phyloP scores from a whole-genome alignment of 2,329 filamentous ascomycete species.

The Neodidymelliopsis sp. region DNA sequence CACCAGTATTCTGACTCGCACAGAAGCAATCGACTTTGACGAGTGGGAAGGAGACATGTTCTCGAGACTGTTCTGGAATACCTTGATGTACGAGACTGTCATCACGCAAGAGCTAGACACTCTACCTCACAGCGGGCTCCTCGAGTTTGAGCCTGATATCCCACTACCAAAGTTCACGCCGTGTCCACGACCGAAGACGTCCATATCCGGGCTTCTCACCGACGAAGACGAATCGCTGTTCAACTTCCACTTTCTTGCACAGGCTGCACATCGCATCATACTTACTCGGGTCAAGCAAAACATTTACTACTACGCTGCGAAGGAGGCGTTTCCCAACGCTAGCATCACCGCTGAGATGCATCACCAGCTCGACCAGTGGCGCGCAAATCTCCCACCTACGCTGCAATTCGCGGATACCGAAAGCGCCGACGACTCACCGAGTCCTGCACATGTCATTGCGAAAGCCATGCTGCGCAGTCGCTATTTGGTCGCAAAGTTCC shows the following conservation, averaged over 20 bases:
- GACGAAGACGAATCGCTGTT: conserved; percentile 62
- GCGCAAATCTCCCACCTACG: conserved; percentile 57
- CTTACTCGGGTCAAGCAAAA: conserved; percentile 62
- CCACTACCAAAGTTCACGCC: conserved; percentile 62
- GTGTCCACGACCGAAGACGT: conserved; percentile 50
- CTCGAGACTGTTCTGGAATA: conserved; percentile 63
- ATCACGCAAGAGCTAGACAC: conserved; percentile 61
- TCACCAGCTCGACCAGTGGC: conserved; percentile 65
- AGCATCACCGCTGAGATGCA: conserved; percentile 60
- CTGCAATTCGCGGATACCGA: conserved; percentile 56
- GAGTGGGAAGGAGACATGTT: conserved; percentile 65
- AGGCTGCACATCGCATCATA: conserved; percentile 64
- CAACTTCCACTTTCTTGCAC: conserved; percentile 65
- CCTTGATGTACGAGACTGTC: conserved; percentile 64
- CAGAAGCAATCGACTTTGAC: conserved; percentile 53
- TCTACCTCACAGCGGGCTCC: conserved; percentile 59
- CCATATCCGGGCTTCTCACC: conserved; percentile 42
- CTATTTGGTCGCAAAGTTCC: conserved; percentile 49
- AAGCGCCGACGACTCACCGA: conserved; percentile 35
- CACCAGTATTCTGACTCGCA: conserved; percentile 57
- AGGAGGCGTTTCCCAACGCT: conserved; percentile 52
- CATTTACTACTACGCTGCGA: conserved; percentile 58
- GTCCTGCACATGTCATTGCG: conserved; percentile 48
- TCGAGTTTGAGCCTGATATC: conserved; percentile 60
- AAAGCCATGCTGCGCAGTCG: conserved; percentile 50